Evolutionary conservation across 768 basidiomycete genomes (phyloP), one percentile per base, ranked within the genome.

Genomic region (Erythrobasidium yunnanense): DNA sequence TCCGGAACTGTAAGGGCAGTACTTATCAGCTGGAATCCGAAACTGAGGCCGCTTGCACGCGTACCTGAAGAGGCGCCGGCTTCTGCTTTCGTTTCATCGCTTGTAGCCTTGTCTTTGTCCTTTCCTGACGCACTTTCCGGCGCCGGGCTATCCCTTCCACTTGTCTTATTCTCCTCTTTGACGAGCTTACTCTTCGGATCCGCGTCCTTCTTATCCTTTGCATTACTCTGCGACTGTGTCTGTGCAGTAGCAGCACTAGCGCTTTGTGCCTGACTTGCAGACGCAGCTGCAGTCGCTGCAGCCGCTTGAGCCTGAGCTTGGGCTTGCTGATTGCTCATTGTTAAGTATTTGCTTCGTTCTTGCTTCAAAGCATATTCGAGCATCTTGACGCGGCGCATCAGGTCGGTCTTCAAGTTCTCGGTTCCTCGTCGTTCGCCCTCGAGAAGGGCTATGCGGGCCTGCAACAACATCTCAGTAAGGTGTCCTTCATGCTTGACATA

Each of bases 361-460:
- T 92, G 85, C 51, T 90, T 85, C 52, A 99, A 80, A 42, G 93
- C 95, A 77, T 90, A 96, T 78, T 99, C 95, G 55, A 99, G 84
- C 93, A 99, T 95, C 83, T 95, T 95, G 71, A 96, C 95, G 66
- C 95, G 84, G 68, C 92, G 84, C 83, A 92, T 86, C 33, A 97
- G 81, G 78, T 97, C 95, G 69, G 91, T 82, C 77, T 95, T 90
- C 69, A 93, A 84, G 76, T 96, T 97, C 77, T 99, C 95, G 71
- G 92, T 93, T 0, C 91, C 95, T 69, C 93, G 83, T 66, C 91
- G 85, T 76, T 97, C 92, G 60, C 95, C 95, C 76, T 99, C 95
- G 62, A 99, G 83, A 50, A 97, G 82, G 22, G 95, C 95, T 71
- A 99, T 97, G 56, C 95, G 85, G 58, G 93, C 93, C 90, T 93